Conservation (phyloP, 78 protist species). For the Dictyostelium firmibasis region DNA sequence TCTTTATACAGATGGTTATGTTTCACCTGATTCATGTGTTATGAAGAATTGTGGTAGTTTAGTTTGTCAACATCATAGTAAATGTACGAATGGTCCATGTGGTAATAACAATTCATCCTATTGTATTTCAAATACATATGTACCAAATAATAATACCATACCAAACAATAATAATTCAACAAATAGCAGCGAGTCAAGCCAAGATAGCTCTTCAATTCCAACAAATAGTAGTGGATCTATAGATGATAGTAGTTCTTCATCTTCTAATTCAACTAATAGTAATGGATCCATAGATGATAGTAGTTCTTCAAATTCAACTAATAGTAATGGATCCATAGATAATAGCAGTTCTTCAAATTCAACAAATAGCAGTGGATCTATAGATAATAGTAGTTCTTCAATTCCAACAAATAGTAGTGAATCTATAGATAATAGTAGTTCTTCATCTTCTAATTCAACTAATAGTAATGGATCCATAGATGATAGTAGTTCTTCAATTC, state of each 20-base stretch:
- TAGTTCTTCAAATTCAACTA: not conserved
- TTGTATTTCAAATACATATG: not conserved
- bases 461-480: too few species aligned
- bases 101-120: not conserved
- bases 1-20: not conserved
- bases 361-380: too few species aligned
- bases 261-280: not conserved
- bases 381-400: too few species aligned
- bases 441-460: too few species aligned
- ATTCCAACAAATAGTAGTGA: too few species aligned
- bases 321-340: not conserved
- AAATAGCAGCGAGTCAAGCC: not conserved
- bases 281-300: not conserved
- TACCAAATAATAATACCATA: not conserved
- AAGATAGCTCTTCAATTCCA: not conserved
- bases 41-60: not conserved
- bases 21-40: not conserved
- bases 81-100: not conserved
- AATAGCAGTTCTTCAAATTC: too few species aligned
- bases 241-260: not conserved
- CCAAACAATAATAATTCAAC: not conserved
- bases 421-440: not conserved
- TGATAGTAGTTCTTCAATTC: too few species aligned
- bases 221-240: not conserved
- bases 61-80: not conserved